phyloP scores from a whole-genome alignment of 306 rosid species.

The Citrullus mucosospermus region DNA sequence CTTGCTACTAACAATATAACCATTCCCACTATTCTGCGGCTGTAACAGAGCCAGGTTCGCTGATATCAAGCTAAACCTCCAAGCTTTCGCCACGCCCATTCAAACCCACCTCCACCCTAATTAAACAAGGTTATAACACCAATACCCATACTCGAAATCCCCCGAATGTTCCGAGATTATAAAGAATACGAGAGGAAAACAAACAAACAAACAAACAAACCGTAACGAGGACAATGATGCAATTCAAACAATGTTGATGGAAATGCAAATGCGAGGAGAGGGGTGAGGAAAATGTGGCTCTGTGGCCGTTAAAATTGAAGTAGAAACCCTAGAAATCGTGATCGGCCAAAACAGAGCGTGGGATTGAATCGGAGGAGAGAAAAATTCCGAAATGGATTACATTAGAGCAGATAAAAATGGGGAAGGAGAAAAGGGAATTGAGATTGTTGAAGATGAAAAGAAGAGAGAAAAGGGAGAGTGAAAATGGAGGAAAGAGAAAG shows the following conservation, averaged over 20 bases:
- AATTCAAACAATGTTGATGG: neutral
- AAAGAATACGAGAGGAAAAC: neutral
- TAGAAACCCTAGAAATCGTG: constrained; percentile 6
- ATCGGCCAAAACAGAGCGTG: neutral
- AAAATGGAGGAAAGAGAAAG: neutral
- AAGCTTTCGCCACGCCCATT: constrained; percentile 42
- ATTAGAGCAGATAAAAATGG: neutral
- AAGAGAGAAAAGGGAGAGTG: neutral
- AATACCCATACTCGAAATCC: constrained; percentile 8
- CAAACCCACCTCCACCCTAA: constrained; percentile 11
- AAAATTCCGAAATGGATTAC: neutral
- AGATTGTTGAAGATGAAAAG: neutral
- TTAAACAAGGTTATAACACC: constrained; percentile 11
- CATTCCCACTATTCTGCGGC: constrained; percentile 25
- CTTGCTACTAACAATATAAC: constrained; percentile 9
- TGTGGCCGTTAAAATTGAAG: neutral
- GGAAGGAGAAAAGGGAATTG: neutral
- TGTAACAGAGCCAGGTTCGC: constrained; percentile 55
- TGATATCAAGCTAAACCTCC: constrained; percentile 44
- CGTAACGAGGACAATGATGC: neutral
- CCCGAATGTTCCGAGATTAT: neutral
- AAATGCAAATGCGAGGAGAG: neutral
- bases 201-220: neutral
- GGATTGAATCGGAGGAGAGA: neutral
- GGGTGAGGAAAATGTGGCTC: neutral